Evolutionary conservation across 176 grass and related monocot genomes (phyloP).

Genomic region (Coix lacrymajobi): DNA sequence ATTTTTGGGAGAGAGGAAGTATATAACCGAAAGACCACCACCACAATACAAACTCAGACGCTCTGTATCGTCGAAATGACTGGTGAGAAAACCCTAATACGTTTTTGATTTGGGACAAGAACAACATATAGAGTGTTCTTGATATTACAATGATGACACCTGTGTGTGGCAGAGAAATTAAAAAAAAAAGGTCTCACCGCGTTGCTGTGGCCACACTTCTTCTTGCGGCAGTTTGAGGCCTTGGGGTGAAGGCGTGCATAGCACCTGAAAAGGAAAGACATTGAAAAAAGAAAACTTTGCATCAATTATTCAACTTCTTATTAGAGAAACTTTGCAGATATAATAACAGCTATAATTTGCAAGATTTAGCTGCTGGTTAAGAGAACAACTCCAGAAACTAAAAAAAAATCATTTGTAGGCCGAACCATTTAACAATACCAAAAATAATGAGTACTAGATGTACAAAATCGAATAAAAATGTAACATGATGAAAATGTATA

Average conservation of each 20-base stretch:
- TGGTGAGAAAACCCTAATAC: not conserved
- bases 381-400: not conserved
- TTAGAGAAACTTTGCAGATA: not conserved
- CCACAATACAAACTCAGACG: too few species aligned
- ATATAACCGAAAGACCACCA: too few species aligned
- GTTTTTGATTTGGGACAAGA: not conserved
- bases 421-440: not conserved
- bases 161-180: not conserved
- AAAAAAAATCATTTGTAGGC: not conserved
- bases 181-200: not conserved
- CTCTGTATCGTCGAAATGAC: not conserved
- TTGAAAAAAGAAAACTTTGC: not conserved
- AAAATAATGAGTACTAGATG: not conserved
- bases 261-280: conserved; percentile 7
- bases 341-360: not conserved
- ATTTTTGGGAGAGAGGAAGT: too few species aligned
- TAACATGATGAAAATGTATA: too few species aligned
- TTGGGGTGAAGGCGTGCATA: conserved; percentile 12
- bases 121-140: not conserved
- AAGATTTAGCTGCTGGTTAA: not conserved
- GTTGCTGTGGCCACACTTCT: conserved; percentile 97
- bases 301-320: not conserved
- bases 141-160: not conserved
- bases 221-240: conserved; percentile 69
- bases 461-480: too few species aligned